Evolutionary conservation across 78 protist genomes (phyloP).

Genomic region (Tieghemostelium lacteum): DNA sequence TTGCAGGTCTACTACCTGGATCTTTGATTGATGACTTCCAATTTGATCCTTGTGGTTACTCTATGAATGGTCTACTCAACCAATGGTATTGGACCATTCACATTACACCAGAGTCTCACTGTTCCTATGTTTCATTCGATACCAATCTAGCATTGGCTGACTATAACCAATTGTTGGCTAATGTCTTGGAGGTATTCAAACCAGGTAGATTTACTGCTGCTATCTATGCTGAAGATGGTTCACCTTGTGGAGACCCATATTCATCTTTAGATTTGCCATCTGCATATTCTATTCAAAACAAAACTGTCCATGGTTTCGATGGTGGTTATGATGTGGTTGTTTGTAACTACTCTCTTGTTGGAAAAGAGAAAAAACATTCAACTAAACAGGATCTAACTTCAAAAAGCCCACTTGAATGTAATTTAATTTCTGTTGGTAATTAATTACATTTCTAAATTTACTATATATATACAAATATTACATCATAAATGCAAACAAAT

Average conservation of each 20-base stretch:
- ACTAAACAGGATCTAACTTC: background rate
- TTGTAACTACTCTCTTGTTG: slow-evolving; percentile 13
- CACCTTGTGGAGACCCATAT: slow-evolving; percentile 62
- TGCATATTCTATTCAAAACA: slow-evolving; percentile 35
- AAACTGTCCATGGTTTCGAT: slow-evolving; percentile 72
- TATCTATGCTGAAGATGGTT: slow-evolving; percentile 63
- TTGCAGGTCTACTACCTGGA: slow-evolving; percentile 62
- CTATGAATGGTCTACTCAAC: slow-evolving; percentile 91
- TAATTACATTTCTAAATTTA: background rate
- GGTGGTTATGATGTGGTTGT: slow-evolving; percentile 79
- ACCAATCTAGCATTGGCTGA: slow-evolving; percentile 63
- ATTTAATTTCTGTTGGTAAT: background rate
- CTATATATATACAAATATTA: no score
- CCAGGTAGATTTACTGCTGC: slow-evolving; percentile 82
- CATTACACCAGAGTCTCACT: slow-evolving; percentile 82
- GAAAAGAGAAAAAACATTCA: background rate
- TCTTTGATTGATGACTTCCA: slow-evolving; percentile 79
- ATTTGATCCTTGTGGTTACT: slow-evolving; percentile 98
- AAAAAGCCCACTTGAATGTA: slow-evolving; percentile 8
- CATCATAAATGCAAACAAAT: no score
- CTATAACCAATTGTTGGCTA: slow-evolving; percentile 43
- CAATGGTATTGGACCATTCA: slow-evolving; percentile 79
- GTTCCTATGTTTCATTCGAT: slow-evolving; percentile 78
- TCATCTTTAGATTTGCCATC: slow-evolving; percentile 14
- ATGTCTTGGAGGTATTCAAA: slow-evolving; percentile 62